phyloP scores from a whole-genome alignment of 306 rosid genomes.

The Cicer bijugum region DNA sequence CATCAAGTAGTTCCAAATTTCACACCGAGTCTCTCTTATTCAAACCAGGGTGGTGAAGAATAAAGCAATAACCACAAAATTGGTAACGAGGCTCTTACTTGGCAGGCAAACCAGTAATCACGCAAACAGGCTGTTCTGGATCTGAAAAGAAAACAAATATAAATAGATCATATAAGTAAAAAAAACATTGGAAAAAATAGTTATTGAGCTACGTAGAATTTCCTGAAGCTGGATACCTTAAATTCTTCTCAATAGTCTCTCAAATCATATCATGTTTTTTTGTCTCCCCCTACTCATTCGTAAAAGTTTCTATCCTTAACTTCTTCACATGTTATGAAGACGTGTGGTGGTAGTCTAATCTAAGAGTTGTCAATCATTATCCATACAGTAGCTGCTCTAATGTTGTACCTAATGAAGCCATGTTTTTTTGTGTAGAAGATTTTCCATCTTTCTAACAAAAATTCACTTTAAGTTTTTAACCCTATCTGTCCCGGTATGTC shows the following conservation, averaged over 20 bases:
- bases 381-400: conserved; percentile 4
- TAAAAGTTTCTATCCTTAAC: background rate
- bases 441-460: conserved; percentile 11
- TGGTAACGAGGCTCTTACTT: conserved; percentile 66
- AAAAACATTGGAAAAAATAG: conserved; percentile 11
- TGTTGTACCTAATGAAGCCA: background rate
- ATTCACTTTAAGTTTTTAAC: background rate
- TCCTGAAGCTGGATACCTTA: background rate
- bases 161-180: conserved; percentile 20
- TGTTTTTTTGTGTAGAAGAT: background rate
- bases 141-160: conserved; percentile 64
- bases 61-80: conserved; percentile 34
- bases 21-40: conserved; percentile 29
- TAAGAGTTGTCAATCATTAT: background rate
- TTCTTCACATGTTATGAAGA: background rate
- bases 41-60: conserved; percentile 20
- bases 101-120: conserved; percentile 91
- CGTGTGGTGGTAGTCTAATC: background rate
- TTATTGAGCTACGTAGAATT: conserved; percentile 5
- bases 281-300: background rate
- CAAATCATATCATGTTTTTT: background rate
- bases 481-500: conserved; percentile 10
- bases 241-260: background rate
- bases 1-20: conserved; percentile 32
- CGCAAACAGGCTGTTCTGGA: conserved; percentile 83